Evolutionary conservation across 176 grass and related monocot genomes (phyloP).

Genomic region (Dactylis glomerata): DNA sequence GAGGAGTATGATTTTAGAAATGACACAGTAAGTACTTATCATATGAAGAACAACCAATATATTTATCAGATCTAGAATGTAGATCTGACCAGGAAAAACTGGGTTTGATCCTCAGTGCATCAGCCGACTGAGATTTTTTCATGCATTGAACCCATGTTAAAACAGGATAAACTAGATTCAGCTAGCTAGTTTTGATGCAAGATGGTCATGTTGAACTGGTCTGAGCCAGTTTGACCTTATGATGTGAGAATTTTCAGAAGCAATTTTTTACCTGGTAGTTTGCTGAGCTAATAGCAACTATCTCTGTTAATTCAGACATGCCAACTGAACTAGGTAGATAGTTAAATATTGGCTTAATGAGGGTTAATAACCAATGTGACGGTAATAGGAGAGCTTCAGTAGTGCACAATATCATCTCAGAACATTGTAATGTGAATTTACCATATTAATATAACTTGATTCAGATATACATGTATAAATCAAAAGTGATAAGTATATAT

Average conservation of each 20-base stretch:
- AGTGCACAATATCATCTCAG: neutral
- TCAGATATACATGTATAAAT: neutral
- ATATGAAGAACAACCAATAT: constrained; percentile 14
- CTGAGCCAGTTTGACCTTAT: neutral
- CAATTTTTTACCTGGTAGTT: neutral
- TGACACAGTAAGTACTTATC: constrained; percentile 61
- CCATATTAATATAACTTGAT: neutral
- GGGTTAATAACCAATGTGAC: neutral
- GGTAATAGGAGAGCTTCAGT: neutral
- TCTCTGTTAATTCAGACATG: neutral
- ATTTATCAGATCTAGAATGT: neutral
- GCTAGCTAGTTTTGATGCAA: neutral
- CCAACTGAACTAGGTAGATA: neutral
- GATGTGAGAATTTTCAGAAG: neutral
- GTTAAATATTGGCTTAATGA: neutral
- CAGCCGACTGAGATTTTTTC: neutral
- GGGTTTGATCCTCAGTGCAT: neutral
- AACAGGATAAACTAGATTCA: neutral
- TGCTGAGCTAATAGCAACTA: neutral
- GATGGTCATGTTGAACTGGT: neutral
- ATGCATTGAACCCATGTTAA: neutral
- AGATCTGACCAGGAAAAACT: neutral
- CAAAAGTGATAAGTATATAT: neutral
- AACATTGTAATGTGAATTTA: neutral
- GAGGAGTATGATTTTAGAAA: constrained; percentile 98